These are phyloP conservation scores for Acidiella bohemica DNA, from an alignment of 495 filamentous ascomycete genomes.

Conservation along the genomic window DNA sequence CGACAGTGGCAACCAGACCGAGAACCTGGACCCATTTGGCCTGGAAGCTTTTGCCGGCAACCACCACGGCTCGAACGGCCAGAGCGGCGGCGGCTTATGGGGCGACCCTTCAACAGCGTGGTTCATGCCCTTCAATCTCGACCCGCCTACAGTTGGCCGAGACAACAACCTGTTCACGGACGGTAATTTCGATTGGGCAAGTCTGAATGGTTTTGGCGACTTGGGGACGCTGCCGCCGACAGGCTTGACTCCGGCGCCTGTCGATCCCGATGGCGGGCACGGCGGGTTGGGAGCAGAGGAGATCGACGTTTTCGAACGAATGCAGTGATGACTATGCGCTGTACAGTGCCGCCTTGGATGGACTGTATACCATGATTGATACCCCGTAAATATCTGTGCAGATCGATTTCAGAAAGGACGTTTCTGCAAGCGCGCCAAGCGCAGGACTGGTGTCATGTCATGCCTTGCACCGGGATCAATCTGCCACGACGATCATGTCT, in stretches of 20 bases:
- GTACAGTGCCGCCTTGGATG: too few species aligned
- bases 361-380: too few species aligned
- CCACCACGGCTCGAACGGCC: background rate
- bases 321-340: too few species aligned
- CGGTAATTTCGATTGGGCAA: constrained; percentile 10
- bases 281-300: background rate
- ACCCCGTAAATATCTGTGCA: too few species aligned
- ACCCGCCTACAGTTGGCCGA: constrained; percentile 49
- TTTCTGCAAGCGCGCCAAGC: too few species aligned
- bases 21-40: constrained; percentile 8
- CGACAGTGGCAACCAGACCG: background rate
- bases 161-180: constrained; percentile 26
- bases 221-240: constrained; percentile 8
- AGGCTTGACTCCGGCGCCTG: constrained; percentile 6
- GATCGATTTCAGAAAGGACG: too few species aligned
- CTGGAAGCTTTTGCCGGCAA: constrained; percentile 10
- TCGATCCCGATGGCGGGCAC: constrained; percentile 1
- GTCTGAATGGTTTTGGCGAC: constrained; percentile 10
- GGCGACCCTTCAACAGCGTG: constrained; percentile 50
- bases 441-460: too few species aligned
- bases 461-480: too few species aligned
- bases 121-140: constrained; percentile 93
- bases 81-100: constrained; percentile 2
- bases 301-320: background rate
- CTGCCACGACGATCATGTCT: too few species aligned